Base-by-base conservation (phyloP, 2,329 filamentous ascomycete species). In the Botrytis aclada region DNA sequence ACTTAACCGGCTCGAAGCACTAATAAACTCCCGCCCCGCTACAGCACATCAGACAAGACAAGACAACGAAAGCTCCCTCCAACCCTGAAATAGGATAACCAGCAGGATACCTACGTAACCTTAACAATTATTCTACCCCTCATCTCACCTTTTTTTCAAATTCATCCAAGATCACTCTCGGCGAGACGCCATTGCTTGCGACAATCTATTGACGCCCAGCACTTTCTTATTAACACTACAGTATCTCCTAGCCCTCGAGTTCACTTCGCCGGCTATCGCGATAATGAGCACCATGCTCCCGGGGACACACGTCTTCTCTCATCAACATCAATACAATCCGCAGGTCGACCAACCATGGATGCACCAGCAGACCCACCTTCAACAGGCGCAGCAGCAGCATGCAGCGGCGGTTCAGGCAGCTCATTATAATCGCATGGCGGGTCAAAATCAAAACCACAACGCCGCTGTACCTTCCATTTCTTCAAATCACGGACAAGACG, bases 361-460 rank as follows among this genome's bases (percentile, higher is more conserved):
- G 86, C 89, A 92, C 77, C 81, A 83, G 74, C 82, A 83, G 73
- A 78, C 76, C 70, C 81, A 83, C 73, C 81, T 83, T 70, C 81
- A 82, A 70, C 82, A 83, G 74, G 81, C 82, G 45, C 82, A 82
- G 76, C 81, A 82, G 79, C 79, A 14, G 80, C 79, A n/a, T 56
- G 79, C 78, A 65, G 80, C 79, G 29, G 80, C 79, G 41, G 78
- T 78, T 34, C 74, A 80, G 77, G 76, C 80, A 74, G 81, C 82
- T 76, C 90, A 93, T 81, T 95, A 93, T 83, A 92, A 88, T 81
- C 91, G 93, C 76, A 88, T 97, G 78, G 88, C 91, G 63, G 65
- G 87, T 88, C 79, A 89, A 60, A 61, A 41, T n/a, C 70, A 69
- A 69, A 72, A 86, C 76, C 90, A 90, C 79, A 90, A 88, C 77